These are phyloP conservation scores for Ogataea minuta DNA, from an alignment of 805 yeast genomes.

Conservation along the genomic window DNA sequence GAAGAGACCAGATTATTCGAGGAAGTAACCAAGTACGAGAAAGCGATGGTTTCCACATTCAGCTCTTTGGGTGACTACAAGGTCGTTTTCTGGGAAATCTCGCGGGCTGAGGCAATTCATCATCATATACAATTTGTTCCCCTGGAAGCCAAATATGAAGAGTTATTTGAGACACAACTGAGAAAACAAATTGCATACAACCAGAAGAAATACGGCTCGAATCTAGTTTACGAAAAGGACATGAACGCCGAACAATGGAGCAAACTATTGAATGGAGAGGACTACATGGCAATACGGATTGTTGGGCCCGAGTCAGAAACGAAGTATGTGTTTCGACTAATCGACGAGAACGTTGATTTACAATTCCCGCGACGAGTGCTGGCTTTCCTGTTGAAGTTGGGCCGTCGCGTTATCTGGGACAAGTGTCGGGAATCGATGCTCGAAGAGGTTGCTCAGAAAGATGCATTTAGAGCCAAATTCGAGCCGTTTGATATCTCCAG, in stretches of 20 bases:
- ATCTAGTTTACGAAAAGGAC: constrained; percentile 11
- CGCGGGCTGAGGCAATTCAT: constrained; percentile 64
- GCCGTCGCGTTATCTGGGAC: constrained; percentile 73
- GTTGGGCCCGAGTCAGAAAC: constrained; percentile 17
- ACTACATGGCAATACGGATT: constrained; percentile 37
- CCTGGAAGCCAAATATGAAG: constrained; percentile 40
- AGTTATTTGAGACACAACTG: constrained; percentile 44
- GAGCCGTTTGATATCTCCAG: constrained; percentile 52
- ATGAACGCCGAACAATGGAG: constrained; percentile 22
- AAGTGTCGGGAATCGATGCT: constrained; percentile 61
- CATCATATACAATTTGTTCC: constrained; percentile 78
- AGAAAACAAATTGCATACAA: constrained; percentile 10
- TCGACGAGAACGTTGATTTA: constrained; percentile 49
- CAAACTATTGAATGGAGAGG: constrained; percentile 32
- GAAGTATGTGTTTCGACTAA: constrained; percentile 30
- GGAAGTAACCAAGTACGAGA: constrained; percentile 50
- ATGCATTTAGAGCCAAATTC: constrained; percentile 55
- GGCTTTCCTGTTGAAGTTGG: constrained; percentile 58
- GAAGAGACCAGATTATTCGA: constrained; percentile 34
- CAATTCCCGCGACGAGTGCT: constrained; percentile 83
- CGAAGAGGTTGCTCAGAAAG: constrained; percentile 66
- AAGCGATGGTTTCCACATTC: constrained; percentile 50
- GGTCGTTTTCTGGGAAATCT: constrained; percentile 69
- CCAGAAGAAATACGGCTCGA: constrained; percentile 7
- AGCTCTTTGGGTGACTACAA: constrained; percentile 37